Evolutionary conservation across 2,329 filamentous ascomycete genomes (phyloP).

Genomic region (Plenodomus tracheiphilus): DNA sequence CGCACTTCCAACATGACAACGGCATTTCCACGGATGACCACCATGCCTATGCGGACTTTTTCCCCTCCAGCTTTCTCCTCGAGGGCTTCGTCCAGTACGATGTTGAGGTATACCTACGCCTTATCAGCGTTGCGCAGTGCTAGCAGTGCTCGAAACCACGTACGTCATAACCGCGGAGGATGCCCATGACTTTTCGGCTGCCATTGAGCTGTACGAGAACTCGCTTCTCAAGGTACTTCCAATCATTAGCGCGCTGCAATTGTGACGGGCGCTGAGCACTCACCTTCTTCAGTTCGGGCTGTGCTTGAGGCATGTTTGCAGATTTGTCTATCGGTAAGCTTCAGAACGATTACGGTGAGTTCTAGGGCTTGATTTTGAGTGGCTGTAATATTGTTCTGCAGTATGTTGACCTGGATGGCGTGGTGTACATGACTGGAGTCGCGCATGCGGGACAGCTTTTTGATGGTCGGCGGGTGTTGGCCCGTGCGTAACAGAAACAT

Average conservation of each 20-base stretch:
- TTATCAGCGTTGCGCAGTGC: constrained; percentile 1
- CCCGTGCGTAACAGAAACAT: constrained; percentile 15
- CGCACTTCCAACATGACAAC: constrained; percentile 91
- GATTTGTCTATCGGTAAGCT: constrained; percentile 4
- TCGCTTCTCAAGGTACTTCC: constrained; percentile 97
- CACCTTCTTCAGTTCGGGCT: constrained; percentile 99
- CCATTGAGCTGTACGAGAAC: constrained; percentile 97
- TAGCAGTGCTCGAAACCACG: constrained; percentile 32
- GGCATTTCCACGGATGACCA: constrained; percentile 96
- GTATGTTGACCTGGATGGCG: constrained; percentile 7
- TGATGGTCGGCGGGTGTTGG: constrained; percentile 18
- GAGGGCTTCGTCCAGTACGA: constrained; percentile 94
- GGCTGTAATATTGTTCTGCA: neutral
- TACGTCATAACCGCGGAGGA: constrained; percentile 95
- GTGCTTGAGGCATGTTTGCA: constrained; percentile 89
- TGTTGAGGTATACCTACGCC: constrained; percentile 89
- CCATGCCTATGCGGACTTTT: constrained; percentile 89
- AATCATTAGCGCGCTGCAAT: constrained; percentile 21
- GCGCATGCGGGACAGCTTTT: constrained; percentile 23
- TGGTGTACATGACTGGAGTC: constrained; percentile 15
- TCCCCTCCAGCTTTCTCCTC: constrained; percentile 93
- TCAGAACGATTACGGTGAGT: neutral
- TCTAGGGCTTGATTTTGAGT: neutral
- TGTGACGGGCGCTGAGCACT: constrained; percentile 7
- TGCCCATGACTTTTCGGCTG: constrained; percentile 93